phyloP scores from a whole-genome alignment of 176 grass and related monocot species.

The Aegilops speltoides region DNA sequence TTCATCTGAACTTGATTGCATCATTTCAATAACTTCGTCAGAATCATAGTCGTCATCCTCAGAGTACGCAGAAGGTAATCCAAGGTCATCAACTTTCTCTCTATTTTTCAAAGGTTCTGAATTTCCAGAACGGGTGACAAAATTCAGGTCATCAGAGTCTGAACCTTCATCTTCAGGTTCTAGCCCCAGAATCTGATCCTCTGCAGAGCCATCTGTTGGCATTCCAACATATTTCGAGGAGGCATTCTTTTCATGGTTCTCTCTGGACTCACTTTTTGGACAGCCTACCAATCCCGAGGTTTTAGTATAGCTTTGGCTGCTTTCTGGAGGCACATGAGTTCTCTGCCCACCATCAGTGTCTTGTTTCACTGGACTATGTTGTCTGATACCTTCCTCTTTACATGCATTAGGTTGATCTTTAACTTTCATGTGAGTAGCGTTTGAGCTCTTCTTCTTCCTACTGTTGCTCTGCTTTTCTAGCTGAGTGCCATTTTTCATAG shows the following conservation, averaged over 20 bases:
- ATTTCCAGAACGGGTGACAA: slow-evolving; percentile 22
- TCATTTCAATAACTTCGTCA: slow-evolving; percentile 41
- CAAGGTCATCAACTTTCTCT: slow-evolving; percentile 46
- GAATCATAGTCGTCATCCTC: slow-evolving; percentile 70
- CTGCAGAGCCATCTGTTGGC: neutral
- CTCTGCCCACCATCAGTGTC: neutral
- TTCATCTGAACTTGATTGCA: slow-evolving; percentile 26
- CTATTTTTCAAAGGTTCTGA: slow-evolving; percentile 28
- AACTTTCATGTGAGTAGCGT: neutral
- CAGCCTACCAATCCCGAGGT: neutral
- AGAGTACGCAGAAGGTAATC: slow-evolving; percentile 62
- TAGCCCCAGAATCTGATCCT: slow-evolving; percentile 1
- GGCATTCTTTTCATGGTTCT: neutral
- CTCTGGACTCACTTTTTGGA: slow-evolving; percentile 18
- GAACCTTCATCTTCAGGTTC: slow-evolving; percentile 44
- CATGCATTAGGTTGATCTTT: slow-evolving; percentile 13
- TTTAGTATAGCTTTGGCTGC: neutral
- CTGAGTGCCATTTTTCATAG: slow-evolving; percentile 7
- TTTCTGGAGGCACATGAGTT: neutral
- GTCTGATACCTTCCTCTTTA: slow-evolving; percentile 16
- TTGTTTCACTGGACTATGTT: neutral
- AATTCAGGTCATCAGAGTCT: slow-evolving; percentile 24
- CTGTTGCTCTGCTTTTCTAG: slow-evolving; percentile 6
- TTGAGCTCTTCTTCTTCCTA: slow-evolving; percentile 16
- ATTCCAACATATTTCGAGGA: neutral